Evolutionary conservation across 805 yeast species (phyloP), one percentile per base, ranked within the genome.

Genomic region (Metschnikowia corniflorae): DNA sequence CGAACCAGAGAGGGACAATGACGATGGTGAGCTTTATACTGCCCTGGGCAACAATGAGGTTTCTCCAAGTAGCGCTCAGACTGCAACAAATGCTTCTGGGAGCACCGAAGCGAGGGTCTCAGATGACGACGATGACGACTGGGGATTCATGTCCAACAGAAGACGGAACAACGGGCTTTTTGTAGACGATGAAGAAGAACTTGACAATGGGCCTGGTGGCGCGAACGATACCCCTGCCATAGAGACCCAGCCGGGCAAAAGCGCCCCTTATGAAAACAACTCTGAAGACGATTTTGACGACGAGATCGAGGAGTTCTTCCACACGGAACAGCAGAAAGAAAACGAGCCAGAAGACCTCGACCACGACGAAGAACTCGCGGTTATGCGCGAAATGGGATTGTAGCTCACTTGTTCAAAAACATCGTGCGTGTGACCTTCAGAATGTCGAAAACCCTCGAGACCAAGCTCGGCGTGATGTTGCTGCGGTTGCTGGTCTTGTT

Each of bases 381-480:
- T 65, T 8, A 64, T 67, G 71, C 56, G 63, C 33, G 68, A 65
- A 37, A 53, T 61, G 51, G 70, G 61, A 10, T 39, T 54, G 50
- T 60, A 34, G 47, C 6, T 6, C 16, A 37, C 14, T 31, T 37
- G 26, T 37, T 37, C 35, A 34, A 24, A 31, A 29, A 34, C 18
- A 34, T 35, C 47, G 70, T 68, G 43, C 82, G 70, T 31, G 76
- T 61, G 4, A 71, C 55, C 31, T 74, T 61, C 2, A 73, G 70
- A 41, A 70, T 65, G 19, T 67, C 68, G 42, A 66, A 74, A 2
- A 75, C 64, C 25, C 63, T 61, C 25, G 76, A 73, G 18, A 77
- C 58, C 23, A 62, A 60, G 1, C 55, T 61, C 3, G 61, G 64
- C n/a, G 54, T 44, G 22, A 69, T 54, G 3, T 42, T 53, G 7